Evolutionary conservation across 2,329 filamentous ascomycete genomes (phyloP).

Genomic region (Beauveria sp.): DNA sequence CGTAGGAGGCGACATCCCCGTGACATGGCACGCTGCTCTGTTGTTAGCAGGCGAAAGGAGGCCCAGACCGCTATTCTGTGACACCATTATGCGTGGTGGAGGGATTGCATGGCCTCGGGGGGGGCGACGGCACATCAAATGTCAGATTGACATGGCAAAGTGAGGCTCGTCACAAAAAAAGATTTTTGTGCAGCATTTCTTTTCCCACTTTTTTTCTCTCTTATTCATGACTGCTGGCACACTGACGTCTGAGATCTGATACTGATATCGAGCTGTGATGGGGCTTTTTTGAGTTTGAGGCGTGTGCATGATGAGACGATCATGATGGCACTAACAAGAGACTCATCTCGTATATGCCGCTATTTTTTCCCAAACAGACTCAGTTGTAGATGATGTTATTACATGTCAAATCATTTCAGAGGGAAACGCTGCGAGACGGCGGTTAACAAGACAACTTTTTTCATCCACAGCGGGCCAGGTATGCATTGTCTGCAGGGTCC

Average conservation of each 20-base stretch:
- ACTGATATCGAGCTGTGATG: neutral
- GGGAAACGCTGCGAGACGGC: neutral
- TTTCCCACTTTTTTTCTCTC: neutral
- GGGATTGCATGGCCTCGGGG: neutral
- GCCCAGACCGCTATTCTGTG: slow-evolving; percentile 8
- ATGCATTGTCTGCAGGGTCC: slow-evolving; percentile 3
- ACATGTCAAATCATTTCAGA: neutral
- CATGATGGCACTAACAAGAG: neutral
- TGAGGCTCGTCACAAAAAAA: neutral
- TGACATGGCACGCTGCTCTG: neutral
- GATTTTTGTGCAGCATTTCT: neutral
- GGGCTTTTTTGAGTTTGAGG: neutral
- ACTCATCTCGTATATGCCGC: neutral
- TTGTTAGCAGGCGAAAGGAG: neutral
- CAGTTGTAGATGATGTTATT: too few relatives aligned
- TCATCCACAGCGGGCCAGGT: too few relatives aligned
- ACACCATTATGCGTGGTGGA: slow-evolving; percentile 2
- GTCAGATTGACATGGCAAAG: neutral
- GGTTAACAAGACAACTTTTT: too few relatives aligned
- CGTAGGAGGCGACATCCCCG: neutral
- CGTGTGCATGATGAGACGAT: neutral
- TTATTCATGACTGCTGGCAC: too few relatives aligned
- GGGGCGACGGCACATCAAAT: neutral
- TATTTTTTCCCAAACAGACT: neutral
- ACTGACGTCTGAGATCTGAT: neutral